Evolutionary conservation across 805 yeast genomes (phyloP).

Genomic region (Metschnikowia similis): DNA sequence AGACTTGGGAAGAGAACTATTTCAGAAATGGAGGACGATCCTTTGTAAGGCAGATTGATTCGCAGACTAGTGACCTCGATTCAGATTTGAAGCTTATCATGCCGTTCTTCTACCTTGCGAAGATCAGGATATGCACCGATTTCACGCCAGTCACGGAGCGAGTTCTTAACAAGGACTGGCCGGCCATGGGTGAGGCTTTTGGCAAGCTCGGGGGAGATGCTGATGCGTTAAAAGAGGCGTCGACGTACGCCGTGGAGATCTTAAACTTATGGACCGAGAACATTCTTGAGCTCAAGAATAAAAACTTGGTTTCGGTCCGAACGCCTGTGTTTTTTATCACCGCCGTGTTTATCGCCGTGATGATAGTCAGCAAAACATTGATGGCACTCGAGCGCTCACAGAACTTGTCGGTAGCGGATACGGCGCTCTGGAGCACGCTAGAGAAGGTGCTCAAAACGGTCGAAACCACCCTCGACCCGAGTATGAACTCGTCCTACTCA

Average conservation of each 20-base stretch:
- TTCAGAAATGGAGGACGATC: constrained; percentile 61
- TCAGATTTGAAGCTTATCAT: constrained; percentile 60
- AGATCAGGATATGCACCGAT: constrained; percentile 59
- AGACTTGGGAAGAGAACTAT: constrained; percentile 65
- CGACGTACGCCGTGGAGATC: constrained; percentile 53
- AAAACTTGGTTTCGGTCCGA: constrained; percentile 61
- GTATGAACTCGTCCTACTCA: constrained; percentile 50
- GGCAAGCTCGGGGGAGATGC: constrained; percentile 45
- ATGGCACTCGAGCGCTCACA: constrained; percentile 44
- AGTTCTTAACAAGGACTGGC: constrained; percentile 67
- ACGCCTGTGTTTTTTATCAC: constrained; percentile 76
- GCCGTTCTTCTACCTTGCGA: constrained; percentile 64
- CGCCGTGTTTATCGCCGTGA: constrained; percentile 59
- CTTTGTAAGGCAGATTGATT: constrained; percentile 47
- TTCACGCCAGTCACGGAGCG: constrained; percentile 57
- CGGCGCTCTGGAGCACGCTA: constrained; percentile 59
- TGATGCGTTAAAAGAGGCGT: constrained; percentile 62
- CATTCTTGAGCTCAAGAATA: constrained; percentile 60
- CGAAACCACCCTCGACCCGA: constrained; percentile 53
- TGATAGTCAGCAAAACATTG: constrained; percentile 61
- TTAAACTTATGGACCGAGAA: constrained; percentile 69
- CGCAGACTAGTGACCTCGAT: constrained; percentile 45
- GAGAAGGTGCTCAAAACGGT: constrained; percentile 57
- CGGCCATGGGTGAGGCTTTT: constrained; percentile 53
- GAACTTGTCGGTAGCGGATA: constrained; percentile 43